phyloP scores from a whole-genome alignment of 2,329 filamentous ascomycete species.

The Alternaria hordeiaustralica region DNA sequence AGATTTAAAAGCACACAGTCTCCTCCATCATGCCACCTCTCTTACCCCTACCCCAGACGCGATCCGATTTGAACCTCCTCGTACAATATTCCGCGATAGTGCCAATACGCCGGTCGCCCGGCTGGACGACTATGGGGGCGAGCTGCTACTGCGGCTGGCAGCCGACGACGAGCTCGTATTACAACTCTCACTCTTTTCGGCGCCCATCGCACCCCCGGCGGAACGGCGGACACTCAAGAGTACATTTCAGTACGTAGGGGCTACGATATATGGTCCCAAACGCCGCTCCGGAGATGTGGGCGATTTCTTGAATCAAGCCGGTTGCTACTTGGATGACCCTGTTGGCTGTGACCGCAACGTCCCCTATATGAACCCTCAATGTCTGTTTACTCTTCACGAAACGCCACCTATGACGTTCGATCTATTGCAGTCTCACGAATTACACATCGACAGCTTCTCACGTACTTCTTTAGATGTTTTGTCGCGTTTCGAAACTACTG shows the following conservation, averaged over 20 bases:
- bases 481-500: neutral
- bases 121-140: neutral
- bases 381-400: neutral
- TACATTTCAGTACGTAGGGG: neutral
- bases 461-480: neutral
- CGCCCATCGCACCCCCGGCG: neutral
- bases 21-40: neutral
- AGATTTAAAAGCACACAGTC: neutral
- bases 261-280: neutral
- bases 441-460: neutral
- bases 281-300: neutral
- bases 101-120: neutral
- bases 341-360: slow-evolving; percentile 18
- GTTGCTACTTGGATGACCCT: slow-evolving; percentile 17
- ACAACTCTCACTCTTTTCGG: neutral
- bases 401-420: neutral
- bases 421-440: neutral
- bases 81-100: rapidly evolving
- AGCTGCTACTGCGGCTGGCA: neutral
- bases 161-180: neutral
- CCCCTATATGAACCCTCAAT: slow-evolving; percentile 20
- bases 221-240: neutral
- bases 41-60: neutral
- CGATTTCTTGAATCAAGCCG: neutral
- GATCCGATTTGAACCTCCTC: neutral